Conservation (phyloP, 2,329 filamentous ascomycete species). For the Dothiorella sarmentorum region DNA sequence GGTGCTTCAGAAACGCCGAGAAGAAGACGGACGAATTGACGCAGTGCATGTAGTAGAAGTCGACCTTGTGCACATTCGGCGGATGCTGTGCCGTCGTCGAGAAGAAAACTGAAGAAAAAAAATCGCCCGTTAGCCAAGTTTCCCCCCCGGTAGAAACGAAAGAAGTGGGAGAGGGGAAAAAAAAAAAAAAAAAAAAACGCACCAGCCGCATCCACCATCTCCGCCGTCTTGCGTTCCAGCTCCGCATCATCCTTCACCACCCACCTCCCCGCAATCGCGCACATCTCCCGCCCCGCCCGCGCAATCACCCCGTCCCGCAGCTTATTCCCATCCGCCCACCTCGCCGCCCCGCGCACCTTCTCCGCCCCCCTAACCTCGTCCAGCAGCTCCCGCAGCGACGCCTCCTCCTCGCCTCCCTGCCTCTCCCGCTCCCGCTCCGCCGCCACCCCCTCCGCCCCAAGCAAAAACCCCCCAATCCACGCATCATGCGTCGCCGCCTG, state of each 20-base stretch:
- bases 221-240: constrained; percentile 55
- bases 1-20: constrained; percentile 53
- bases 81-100: constrained; percentile 61
- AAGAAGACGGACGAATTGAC: constrained; percentile 76
- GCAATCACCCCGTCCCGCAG: constrained; percentile 65
- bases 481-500: constrained; percentile 68
- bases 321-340: constrained; percentile 58
- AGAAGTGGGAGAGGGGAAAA: no score
- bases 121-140: background rate
- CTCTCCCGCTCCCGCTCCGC: constrained; percentile 32
- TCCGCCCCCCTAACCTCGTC: constrained; percentile 56
- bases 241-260: constrained; percentile 45
- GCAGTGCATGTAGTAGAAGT: constrained; percentile 81
- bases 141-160: background rate
- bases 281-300: constrained; percentile 61
- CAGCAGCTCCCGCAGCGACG: constrained; percentile 57
- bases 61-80: constrained; percentile 66
- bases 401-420: constrained; percentile 13
- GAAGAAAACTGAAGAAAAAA: constrained; percentile 51
- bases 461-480: constrained; percentile 55
- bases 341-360: constrained; percentile 54
- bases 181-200: constrained; percentile 21
- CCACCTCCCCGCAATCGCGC: constrained; percentile 57
- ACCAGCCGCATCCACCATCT: constrained; percentile 68
- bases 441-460: constrained; percentile 50